Evolutionary conservation across 345 rosid species (phyloP).

Genomic region (Eucalyptus tenuipes): DNA sequence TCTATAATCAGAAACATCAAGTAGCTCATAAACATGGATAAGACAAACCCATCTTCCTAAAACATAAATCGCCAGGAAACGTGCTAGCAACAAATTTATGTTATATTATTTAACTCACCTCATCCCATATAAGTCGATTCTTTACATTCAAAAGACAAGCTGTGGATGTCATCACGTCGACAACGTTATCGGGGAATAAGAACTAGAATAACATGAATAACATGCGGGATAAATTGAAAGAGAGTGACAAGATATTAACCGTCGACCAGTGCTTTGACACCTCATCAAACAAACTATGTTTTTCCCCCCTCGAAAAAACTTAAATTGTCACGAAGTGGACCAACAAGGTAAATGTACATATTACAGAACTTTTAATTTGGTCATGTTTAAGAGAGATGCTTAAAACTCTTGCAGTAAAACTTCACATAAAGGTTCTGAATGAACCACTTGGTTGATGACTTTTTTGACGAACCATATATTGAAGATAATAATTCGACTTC

Average conservation of each 20-base stretch:
- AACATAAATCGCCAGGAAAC: not conserved
- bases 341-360: not conserved
- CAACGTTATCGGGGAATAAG: not conserved
- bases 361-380: not conserved
- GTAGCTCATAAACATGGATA: not conserved
- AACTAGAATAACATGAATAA: not conserved
- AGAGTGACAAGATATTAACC: not conserved
- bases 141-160: not conserved
- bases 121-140: not conserved
- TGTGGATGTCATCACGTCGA: not conserved
- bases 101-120: no score
- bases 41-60: not conserved
- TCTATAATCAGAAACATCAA: not conserved
- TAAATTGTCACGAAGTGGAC: not conserved
- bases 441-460: not conserved
- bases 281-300: not conserved
- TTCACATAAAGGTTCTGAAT: not conserved
- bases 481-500: not conserved
- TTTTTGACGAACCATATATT: not conserved
- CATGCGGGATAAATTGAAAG: not conserved
- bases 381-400: not conserved
- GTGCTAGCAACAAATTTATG: not conserved
- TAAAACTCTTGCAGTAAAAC: not conserved
- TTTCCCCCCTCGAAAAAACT: not conserved
- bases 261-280: not conserved